phyloP scores from a whole-genome alignment of 2,329 filamentous ascomycete species.

The Alternaria sp. region DNA sequence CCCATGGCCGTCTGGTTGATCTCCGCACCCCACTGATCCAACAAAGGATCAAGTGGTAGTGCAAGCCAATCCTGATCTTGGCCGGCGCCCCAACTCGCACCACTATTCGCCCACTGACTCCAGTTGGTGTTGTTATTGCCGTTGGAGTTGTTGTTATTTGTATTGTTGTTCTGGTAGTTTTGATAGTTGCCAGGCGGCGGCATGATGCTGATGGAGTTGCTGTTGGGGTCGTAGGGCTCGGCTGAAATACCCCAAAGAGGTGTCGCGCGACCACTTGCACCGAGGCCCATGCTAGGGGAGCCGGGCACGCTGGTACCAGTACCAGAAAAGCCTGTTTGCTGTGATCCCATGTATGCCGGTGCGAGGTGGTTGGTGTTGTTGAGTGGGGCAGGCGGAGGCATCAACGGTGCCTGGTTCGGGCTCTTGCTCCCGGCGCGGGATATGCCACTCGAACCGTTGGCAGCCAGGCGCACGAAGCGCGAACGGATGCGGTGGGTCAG shows the following conservation, averaged over 20 bases:
- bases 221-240: conserved; percentile 53
- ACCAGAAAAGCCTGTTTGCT: conserved; percentile 19
- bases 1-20: conserved; percentile 63
- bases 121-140: conserved; percentile 19
- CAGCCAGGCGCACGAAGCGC: conserved; percentile 68
- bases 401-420: conserved; percentile 39
- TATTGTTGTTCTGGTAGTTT: conserved; percentile 20
- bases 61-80: conserved; percentile 64
- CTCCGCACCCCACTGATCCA: conserved; percentile 64
- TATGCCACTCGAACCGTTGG: conserved; percentile 53
- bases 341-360: conserved; percentile 18
- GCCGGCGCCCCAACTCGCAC: conserved; percentile 25
- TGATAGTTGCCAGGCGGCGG: conserved; percentile 50
- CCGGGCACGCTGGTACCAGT: conserved; percentile 32
- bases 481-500: conserved; percentile 75
- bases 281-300: conserved; percentile 34
- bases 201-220: conserved; percentile 55
- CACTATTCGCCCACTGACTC: conserved; percentile 30
- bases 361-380: conserved; percentile 22
- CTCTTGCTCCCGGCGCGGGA: conserved; percentile 41
- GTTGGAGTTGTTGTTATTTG: conserved; percentile 14
- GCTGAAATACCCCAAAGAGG: conserved; percentile 53
- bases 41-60: conserved; percentile 65
- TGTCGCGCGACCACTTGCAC: conserved; percentile 40
- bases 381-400: conserved; percentile 38